Base-by-base conservation (phyloP, 2,329 filamentous ascomycete species). In the Cladophialophora exuberans region DNA sequence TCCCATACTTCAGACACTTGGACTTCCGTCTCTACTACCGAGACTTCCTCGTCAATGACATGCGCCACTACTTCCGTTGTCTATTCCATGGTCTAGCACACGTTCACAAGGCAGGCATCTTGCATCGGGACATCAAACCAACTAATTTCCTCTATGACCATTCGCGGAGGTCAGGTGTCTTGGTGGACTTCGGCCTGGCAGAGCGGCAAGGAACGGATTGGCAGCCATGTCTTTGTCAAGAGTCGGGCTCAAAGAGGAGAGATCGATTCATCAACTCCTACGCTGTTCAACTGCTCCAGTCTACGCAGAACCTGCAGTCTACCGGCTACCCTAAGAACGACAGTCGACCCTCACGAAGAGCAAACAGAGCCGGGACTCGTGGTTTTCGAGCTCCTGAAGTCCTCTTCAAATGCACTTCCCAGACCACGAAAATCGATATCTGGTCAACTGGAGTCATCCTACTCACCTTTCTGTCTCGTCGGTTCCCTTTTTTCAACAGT, bases 101-200 rank as follows among this genome's bases (percentile, higher is more conserved):
- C 35, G 92, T 97, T 3, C 94, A 99, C 71, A 81, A 83, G 4
- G 84, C 89, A 66, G 81, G 83, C 35, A 97, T 99, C 56, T 82
- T 99, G 17, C 94, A 99, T 69, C 86, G 92, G 61, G 92, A 97
- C 68, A 96, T 97, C 69, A 97, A 97, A 69, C 94, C 94, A 4
- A 99, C 95, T 70, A 79, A 69, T 64, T 73, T 66, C 25, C 51
- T 64, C 13, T 63, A 60, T 45, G 57, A 64, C 43, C 41, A 54
- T 33, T 38, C 44, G 15, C 84, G 86, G 38, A 84, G 86, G 65
- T 86, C 89, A 52, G 94, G 94, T 35, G 93, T 99, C 1, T 82
- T 99, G 0, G 94, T 99, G n/a, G 94, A 99, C 69, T 99, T 99
- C 75, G 94, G 94, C n/a, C 82, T 99, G 13, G 94, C 94, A 30